Percentiles rank a stretch among this genome's conserved stretches.
Evolutionary conservation across 148 eudicot genomes (phyloP).

Genomic region (Selenicereus undatus): DNA sequence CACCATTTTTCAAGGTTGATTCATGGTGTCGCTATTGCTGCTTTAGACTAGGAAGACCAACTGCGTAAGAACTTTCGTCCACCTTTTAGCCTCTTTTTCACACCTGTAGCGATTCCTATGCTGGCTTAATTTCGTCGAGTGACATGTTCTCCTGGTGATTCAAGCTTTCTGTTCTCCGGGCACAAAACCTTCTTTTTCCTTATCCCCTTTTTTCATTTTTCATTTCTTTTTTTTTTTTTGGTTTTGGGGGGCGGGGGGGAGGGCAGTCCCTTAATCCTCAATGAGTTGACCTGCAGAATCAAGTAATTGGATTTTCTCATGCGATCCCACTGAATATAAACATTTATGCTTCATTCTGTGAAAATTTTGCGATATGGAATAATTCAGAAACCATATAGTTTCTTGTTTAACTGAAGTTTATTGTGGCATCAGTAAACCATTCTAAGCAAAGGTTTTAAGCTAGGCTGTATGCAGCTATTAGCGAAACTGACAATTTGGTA

Average conservation of each 20-base stretch:
- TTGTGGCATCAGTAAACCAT: constrained; percentile 5
- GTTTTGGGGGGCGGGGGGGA: too few relatives aligned
- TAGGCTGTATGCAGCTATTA: constrained; percentile 29
- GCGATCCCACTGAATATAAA: neutral
- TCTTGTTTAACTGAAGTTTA: constrained; percentile 8
- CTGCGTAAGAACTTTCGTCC: too few relatives aligned
- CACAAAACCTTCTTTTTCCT: too few relatives aligned
- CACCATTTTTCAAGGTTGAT: too few relatives aligned
- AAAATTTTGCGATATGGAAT: neutral
- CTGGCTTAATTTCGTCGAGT: too few relatives aligned
- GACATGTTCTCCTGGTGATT: too few relatives aligned
- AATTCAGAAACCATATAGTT: neutral
- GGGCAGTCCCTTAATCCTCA: neutral
- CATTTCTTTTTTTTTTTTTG: too few relatives aligned
- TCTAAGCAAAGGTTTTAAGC: constrained; percentile 24
- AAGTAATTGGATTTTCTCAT: neutral
- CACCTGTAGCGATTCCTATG: neutral
- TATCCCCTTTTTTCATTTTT: too few relatives aligned
- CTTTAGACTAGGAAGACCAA: too few relatives aligned
- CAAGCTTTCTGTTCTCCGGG: too few relatives aligned
- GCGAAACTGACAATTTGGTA: constrained; percentile 20
- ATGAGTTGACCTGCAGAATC: neutral
- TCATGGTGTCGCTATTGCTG: too few relatives aligned
- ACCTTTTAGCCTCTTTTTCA: neutral
- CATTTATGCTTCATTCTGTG: constrained; percentile 6